phyloP scores from a whole-genome alignment of 2,329 filamentous ascomycete genomes.

The Neodidymelliopsis sp. region DNA sequence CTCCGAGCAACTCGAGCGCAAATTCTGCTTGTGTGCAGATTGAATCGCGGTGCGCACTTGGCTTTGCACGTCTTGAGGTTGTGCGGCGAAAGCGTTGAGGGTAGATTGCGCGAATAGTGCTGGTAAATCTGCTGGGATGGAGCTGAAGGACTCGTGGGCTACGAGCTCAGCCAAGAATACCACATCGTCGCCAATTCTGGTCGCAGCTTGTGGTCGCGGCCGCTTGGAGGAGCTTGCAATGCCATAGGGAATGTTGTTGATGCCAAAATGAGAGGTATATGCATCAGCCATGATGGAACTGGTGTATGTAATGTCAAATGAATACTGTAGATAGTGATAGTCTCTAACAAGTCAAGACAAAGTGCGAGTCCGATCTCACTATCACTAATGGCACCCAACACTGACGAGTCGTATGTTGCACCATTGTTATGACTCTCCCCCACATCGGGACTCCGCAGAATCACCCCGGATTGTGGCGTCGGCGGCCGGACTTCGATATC shows the following conservation, averaged over 20 bases:
- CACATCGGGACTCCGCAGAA: constrained; percentile 7
- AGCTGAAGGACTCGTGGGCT: constrained; percentile 36
- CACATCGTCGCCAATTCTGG: constrained; percentile 59
- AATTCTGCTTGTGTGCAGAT: constrained; percentile 36
- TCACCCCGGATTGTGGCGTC: not conserved
- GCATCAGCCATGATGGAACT: constrained; percentile 28
- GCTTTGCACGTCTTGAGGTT: constrained; percentile 50
- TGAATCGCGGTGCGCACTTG: constrained; percentile 54
- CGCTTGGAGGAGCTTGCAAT: constrained; percentile 35
- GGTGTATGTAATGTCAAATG: too few species aligned
- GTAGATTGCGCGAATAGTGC: constrained; percentile 42
- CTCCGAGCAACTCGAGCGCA: constrained; percentile 24
- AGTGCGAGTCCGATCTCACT: too few species aligned
- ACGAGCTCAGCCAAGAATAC: constrained; percentile 60
- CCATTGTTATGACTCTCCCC: constrained; percentile 2
- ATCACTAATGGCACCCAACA: too few species aligned
- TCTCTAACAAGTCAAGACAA: too few species aligned
- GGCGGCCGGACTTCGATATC: not conserved
- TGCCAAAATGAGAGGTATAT: constrained; percentile 39
- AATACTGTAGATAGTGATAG: too few species aligned
- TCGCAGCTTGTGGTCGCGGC: constrained; percentile 55
- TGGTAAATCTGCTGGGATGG: constrained; percentile 25
- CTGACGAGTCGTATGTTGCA: too few species aligned
- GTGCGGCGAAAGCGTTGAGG: constrained; percentile 60
- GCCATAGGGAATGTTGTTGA: constrained; percentile 44